Percentiles rank a stretch among this genome's conserved stretches.
These are phyloP conservation scores for Botrytis cinerea DNA, from an alignment of 2,329 filamentous ascomycete species.

Conservation along the genomic window DNA sequence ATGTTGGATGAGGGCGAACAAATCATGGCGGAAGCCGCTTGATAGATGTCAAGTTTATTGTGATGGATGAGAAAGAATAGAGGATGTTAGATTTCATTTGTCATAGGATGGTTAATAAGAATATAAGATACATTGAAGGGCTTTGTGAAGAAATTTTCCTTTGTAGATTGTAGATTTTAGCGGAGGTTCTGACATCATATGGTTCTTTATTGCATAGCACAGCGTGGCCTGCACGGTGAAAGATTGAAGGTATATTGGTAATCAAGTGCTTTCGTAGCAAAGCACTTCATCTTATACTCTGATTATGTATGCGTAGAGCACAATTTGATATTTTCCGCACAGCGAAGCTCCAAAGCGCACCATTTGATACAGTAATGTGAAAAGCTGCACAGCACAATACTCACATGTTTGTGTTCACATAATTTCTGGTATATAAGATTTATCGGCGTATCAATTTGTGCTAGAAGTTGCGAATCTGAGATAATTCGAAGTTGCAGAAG, in stretches of 20 bases:
- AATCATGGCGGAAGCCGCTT: conserved; percentile 67
- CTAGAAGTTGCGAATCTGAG: neutral
- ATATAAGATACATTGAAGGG: neutral
- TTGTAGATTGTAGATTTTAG: conserved; percentile 2
- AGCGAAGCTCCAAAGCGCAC: neutral
- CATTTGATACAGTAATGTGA: neutral
- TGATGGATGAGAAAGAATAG: neutral
- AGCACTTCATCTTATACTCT: neutral
- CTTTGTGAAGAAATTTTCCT: neutral
- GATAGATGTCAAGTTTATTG: conserved; percentile 3
- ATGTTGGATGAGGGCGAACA: conserved; percentile 94
- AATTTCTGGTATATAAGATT: neutral
- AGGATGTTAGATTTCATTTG: conserved; percentile 5
- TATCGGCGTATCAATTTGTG: neutral
- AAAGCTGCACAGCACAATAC: neutral
- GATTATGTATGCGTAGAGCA: neutral
- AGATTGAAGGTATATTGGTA: neutral
- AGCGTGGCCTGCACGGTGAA: neutral
- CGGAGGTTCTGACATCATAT: neutral
- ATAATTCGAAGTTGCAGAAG: neutral
- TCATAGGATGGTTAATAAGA: neutral
- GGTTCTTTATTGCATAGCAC: neutral
- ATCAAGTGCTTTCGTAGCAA: neutral
- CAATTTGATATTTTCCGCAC: neutral
- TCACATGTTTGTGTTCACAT: neutral